Percentiles rank a stretch among this genome's conserved stretches.
phyloP scores from a whole-genome alignment of 257 asterid genomes.

The Solanum paucissectum region DNA sequence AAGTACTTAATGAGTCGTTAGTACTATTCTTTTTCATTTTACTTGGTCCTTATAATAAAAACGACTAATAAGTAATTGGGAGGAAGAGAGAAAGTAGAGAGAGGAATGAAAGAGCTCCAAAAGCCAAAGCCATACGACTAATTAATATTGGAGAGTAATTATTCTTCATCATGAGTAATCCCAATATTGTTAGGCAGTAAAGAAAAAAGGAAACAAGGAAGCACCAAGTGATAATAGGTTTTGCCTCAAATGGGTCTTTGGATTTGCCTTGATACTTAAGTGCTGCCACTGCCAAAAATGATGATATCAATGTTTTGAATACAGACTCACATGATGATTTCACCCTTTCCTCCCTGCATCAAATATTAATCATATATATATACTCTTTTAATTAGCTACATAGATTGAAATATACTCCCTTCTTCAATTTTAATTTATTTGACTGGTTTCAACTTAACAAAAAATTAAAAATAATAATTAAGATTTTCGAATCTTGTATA shows the following conservation, averaged over 20 bases:
- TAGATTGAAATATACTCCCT: too few species aligned
- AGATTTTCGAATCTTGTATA: too few species aligned
- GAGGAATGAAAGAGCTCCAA: not conserved
- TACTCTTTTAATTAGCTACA: not conserved
- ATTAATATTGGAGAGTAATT: not conserved
- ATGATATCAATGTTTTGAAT: not conserved
- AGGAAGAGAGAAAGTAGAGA: not conserved
- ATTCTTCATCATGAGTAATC: not conserved
- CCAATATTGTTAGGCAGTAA: not conserved
- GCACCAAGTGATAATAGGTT: not conserved
- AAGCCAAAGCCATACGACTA: not conserved
- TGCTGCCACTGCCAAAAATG: not conserved
- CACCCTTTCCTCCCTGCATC: not conserved
- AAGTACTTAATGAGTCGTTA: too few species aligned
- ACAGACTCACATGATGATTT: not conserved
- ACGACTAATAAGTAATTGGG: not conserved
- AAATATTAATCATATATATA: not conserved
- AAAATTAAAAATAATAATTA: too few species aligned
- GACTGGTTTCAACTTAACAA: too few species aligned
- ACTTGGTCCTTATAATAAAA: not conserved
- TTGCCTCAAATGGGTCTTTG: not conserved
- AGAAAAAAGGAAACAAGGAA: not conserved
- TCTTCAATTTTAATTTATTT: too few species aligned
- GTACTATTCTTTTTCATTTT: not conserved
- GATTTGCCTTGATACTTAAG: not conserved